Evolutionary conservation across 2,329 filamentous ascomycete genomes (phyloP).

Genomic region (Chaetomium olivaceum): DNA sequence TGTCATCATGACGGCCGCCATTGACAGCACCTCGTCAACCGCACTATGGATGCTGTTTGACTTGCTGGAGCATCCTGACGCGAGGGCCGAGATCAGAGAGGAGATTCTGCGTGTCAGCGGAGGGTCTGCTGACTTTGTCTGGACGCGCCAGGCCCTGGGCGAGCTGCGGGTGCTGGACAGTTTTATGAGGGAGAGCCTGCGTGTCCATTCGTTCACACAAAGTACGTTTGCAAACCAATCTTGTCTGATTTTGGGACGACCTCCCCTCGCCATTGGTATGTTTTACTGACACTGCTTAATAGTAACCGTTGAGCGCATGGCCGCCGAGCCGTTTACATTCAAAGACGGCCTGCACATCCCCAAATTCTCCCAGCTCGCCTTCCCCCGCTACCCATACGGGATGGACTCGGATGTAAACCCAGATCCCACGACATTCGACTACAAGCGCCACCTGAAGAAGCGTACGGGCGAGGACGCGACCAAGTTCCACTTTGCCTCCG

Average conservation of each 20-base stretch:
- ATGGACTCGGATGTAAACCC: background rate
- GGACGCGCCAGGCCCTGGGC: background rate
- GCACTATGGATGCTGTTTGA: background rate
- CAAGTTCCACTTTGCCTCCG: constrained; percentile 1
- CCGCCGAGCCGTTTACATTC: background rate
- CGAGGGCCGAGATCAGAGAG: background rate
- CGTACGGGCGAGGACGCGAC: background rate
- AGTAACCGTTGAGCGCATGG: background rate
- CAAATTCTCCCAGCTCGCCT: background rate
- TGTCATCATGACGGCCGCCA: background rate
- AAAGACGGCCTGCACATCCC: background rate
- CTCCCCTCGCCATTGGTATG: background rate
- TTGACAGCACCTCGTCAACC: background rate
- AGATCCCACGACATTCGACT: background rate
- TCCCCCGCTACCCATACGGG: background rate
- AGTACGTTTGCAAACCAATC: background rate
- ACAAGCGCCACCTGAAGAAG: background rate
- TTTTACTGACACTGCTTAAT: background rate
- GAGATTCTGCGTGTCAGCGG: background rate
- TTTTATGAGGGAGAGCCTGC: background rate
- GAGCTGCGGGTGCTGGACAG: background rate
- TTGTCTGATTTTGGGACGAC: background rate
- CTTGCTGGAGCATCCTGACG: background rate
- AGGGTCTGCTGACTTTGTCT: background rate
- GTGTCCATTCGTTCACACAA: background rate